Evolutionary conservation across 768 basidiomycete genomes (phyloP).

Genomic region (Suillus lakei): DNA sequence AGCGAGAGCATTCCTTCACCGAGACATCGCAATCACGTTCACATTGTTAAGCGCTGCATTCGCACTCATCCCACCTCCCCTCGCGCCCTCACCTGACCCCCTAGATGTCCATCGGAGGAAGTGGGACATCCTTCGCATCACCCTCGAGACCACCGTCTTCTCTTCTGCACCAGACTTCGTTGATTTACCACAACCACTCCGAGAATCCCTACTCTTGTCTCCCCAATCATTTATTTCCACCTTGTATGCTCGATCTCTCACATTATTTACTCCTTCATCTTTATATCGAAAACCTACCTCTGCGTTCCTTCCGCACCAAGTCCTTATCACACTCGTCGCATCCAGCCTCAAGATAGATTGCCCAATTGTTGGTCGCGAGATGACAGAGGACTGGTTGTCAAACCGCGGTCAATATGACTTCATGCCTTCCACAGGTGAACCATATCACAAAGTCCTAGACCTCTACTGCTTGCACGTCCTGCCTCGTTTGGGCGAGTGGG

Average conservation of each 20-base stretch:
- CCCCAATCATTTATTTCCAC: slow-evolving; percentile 60
- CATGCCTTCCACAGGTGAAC: slow-evolving; percentile 44
- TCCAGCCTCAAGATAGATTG: slow-evolving; percentile 71
- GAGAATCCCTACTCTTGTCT: slow-evolving; percentile 57
- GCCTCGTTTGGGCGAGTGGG: slow-evolving; percentile 78
- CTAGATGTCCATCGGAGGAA: slow-evolving; percentile 65
- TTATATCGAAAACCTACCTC: slow-evolving; percentile 45
- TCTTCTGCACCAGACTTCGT: slow-evolving; percentile 49
- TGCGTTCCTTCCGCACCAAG: slow-evolving; percentile 68
- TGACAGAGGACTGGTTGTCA: slow-evolving; percentile 83
- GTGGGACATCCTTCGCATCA: slow-evolving; percentile 89
- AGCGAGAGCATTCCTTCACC: slow-evolving; percentile 77
- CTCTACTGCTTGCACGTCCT: slow-evolving; percentile 76
- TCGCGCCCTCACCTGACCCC: slow-evolving; percentile 36
- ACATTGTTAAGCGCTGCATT: slow-evolving; percentile 74
- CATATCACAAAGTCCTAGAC: slow-evolving; percentile 77
- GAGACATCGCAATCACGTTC: slow-evolving; percentile 67
- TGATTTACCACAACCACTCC: slow-evolving; percentile 54
- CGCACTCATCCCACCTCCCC: slow-evolving; percentile 54
- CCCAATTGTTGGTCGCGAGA: slow-evolving; percentile 62
- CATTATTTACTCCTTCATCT: slow-evolving; percentile 64
- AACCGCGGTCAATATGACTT: slow-evolving; percentile 47
- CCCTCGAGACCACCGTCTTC: slow-evolving; percentile 77
- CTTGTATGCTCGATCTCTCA: slow-evolving; percentile 66
- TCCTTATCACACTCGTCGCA: slow-evolving; percentile 72